These are phyloP conservation scores for Penicillium sp. DNA, from an alignment of 2,329 filamentous ascomycete species.

Conservation along the genomic window DNA sequence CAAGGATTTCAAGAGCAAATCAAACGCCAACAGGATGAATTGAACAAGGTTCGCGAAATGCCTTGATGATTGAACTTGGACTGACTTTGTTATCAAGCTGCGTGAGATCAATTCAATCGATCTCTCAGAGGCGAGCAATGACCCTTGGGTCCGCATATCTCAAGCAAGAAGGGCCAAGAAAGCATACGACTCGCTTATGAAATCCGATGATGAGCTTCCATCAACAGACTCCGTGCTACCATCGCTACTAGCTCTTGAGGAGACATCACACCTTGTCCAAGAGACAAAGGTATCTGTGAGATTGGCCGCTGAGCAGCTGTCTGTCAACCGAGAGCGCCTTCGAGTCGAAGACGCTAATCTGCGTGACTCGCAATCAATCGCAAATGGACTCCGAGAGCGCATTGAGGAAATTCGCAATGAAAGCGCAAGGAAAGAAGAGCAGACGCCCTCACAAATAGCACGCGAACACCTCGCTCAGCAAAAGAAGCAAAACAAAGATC, in stretches of 20 bases:
- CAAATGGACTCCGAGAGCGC: conserved; percentile 54
- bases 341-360: conserved; percentile 49
- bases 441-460: conserved; percentile 62
- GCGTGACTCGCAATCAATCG: conserved; percentile 51
- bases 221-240: conserved; percentile 68
- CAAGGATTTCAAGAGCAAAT: conserved; percentile 63
- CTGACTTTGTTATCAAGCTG: conserved; percentile 31
- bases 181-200: conserved; percentile 66
- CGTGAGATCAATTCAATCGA: conserved; percentile 33
- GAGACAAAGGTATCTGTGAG: conserved; percentile 64
- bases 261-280: conserved; percentile 63
- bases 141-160: conserved; percentile 37
- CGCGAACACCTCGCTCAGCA: conserved; percentile 65
- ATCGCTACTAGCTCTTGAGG: conserved; percentile 69
- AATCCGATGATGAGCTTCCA: conserved; percentile 66
- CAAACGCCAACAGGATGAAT: conserved; percentile 48
- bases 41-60: conserved; percentile 44
- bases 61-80: background rate
- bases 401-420: conserved; percentile 62
- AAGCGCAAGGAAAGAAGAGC: conserved; percentile 58
- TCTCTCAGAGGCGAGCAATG: conserved; percentile 31
- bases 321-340: conserved; percentile 40
- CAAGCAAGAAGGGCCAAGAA: conserved; percentile 58
- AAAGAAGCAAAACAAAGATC: conserved; percentile 58
- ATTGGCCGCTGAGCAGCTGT: conserved; percentile 44